Percentiles rank a stretch among this genome's conserved stretches.
Evolutionary conservation across 2,329 filamentous ascomycete genomes (phyloP).

Genomic region (Penicillium olsonii): DNA sequence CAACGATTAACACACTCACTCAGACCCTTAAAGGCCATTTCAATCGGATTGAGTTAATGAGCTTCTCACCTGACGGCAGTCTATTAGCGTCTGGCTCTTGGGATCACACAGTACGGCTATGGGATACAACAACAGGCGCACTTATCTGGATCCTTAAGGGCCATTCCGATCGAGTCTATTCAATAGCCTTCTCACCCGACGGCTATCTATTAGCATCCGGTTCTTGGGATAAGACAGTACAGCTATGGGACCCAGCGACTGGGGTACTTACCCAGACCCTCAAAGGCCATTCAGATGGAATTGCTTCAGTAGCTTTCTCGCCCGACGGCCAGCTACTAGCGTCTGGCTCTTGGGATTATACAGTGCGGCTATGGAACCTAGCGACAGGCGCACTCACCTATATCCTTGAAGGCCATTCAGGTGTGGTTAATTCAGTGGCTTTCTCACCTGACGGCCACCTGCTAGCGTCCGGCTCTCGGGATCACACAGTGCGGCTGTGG

Average conservation of each 20-base stretch:
- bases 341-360: conserved; percentile 16
- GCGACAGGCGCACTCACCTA: not conserved
- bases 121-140: conserved; percentile 17
- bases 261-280: not conserved
- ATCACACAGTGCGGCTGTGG: not conserved
- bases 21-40: conserved; percentile 16
- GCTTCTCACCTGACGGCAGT: conserved; percentile 23
- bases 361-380: not conserved
- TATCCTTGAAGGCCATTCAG: not conserved
- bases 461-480: not conserved
- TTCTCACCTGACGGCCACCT: not conserved
- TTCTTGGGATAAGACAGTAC: not conserved
- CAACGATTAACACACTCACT: not conserved
- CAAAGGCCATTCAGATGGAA: conserved; percentile 1
- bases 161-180: not conserved
- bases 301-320: conserved; percentile 20
- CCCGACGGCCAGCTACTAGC: conserved; percentile 22
- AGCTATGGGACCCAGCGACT: not conserved
- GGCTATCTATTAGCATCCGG: not conserved
- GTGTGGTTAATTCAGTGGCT: not conserved
- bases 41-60: conserved; percentile 6
- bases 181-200: not conserved
- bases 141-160: not conserved
- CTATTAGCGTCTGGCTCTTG: conserved; percentile 22
- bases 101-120: conserved; percentile 18